Conservation (phyloP, 192 early-diverging fungal genomes). For the Coemansia sp. region DNA sequence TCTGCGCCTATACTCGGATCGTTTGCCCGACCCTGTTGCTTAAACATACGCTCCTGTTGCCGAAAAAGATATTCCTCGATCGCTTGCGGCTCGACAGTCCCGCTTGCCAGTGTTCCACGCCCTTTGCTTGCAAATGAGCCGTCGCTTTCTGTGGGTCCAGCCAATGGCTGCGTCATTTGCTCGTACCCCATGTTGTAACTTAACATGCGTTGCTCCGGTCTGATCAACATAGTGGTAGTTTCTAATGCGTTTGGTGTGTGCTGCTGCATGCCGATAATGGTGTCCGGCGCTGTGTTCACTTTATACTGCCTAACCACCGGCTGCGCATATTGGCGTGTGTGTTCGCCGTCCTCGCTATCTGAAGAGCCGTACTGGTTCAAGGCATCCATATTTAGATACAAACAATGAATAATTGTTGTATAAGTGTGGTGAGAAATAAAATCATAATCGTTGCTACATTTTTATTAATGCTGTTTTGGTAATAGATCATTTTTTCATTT, state of each 20-base stretch:
- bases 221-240: neutral
- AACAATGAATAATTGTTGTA: too few relatives aligned
- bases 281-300: slow-evolving; percentile 38
- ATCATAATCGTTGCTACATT: too few relatives aligned
- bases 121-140: slow-evolving; percentile 23
- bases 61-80: slow-evolving; percentile 60
- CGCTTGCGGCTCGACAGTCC: slow-evolving; percentile 31
- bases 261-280: slow-evolving; percentile 5
- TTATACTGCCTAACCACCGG: slow-evolving; percentile 41
- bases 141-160: slow-evolving; percentile 23
- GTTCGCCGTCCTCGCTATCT: slow-evolving; percentile 23
- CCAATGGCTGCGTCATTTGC: slow-evolving; percentile 33
- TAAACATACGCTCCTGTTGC: slow-evolving; percentile 81
- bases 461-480: too few relatives aligned
- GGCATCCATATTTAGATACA: too few relatives aligned
- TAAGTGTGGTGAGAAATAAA: too few relatives aligned
- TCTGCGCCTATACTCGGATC: slow-evolving; percentile 66
- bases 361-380: slow-evolving; percentile 43
- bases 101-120: neutral
- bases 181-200: slow-evolving; percentile 25
- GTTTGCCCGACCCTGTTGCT: slow-evolving; percentile 75
- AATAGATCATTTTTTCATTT: too few relatives aligned
- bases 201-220: slow-evolving; percentile 23
- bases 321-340: slow-evolving; percentile 3
- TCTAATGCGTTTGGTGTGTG: neutral